Evolutionary conservation across 2,329 filamentous ascomycete genomes (phyloP), one percentile per base, ranked within the genome.

Genomic region (Fusarium brachygibbosum): DNA sequence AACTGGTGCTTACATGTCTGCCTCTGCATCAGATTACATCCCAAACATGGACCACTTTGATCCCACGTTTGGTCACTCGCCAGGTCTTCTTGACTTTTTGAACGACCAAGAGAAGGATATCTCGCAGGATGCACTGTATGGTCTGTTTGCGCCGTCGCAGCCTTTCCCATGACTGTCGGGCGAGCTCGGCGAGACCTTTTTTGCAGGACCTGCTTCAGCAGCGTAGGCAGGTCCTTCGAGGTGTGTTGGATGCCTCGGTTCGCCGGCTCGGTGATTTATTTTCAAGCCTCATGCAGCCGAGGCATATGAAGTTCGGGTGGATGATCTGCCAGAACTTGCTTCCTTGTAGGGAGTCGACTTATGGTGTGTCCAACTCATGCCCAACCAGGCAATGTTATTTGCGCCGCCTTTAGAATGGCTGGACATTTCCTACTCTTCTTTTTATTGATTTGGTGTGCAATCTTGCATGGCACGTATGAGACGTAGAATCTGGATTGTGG

Each of bases 81-180:
- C 74, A 1, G 72, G 74, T 0, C 58, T 76, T 5, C 63, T 76
- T 13, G 72, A 74, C 32, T 76, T 76, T 31, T 40, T 77, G 40
- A 75, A 77, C 50, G 75, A 76, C 16, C 76, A 76, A 57, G 76
- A 77, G 62, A 74, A 74, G 45, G 70, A 75, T 16, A 76, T 77
- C n/a, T 75, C 72, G 9, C 74, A 77, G 34, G 75, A 77, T 49
- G 70, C 75, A 16, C 57, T 77, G 4, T 77, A 77, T 34, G 76
- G 76, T 13, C 45, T 77, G 16, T 77, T 77, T 63, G 73, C 75
- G 1, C 72, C 75, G 10, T 71, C 74, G n/a, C 74, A 75, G 69
- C 71, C 74, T 25, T 74, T 76, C 51, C 73, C 73, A 17, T 75
- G 73, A 75, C 68, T 70, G 55, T 37, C 56, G 35, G 58, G 38